Base-by-base conservation (phyloP, 768 basidiomycete genomes). In the Lactarius sp. region DNA sequence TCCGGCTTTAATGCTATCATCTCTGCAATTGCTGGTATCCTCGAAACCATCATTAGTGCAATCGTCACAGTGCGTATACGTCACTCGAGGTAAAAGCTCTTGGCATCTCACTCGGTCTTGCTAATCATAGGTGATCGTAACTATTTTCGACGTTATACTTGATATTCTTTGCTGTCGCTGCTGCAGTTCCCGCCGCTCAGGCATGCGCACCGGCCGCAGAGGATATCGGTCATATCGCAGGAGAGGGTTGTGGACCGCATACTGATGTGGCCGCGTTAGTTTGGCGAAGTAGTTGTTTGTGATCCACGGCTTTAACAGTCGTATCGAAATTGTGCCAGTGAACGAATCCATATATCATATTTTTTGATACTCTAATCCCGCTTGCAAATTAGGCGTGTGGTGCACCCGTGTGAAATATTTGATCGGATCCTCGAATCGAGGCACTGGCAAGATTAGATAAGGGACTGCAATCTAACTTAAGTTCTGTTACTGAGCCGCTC, bases 61-160 rank as follows among this genome's bases (percentile, higher is more conserved):
- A 80, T 90, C 62, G 84, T 83, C 13, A 78, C 76, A n/a, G 86
- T 88, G 68, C 57, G 83, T 59, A 36, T 6, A 33, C 34, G 44
- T 31, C 18, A n/a, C 27, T 27, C 27, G 27, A 27, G 27, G 27
- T 2, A 27, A 27, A 27, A 2, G 27, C 27, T 27, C 3, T 27
- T 27, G 27, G 27, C 27, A 27, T 27, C 27, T 27, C 27, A 27
- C 27, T 27, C 27, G 27, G 27, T 2, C 27, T 27, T 27, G 27
- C 3, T 54, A 22, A 8, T 13, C 0, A 9, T 66, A 88, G 87
- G 75, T 88, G 46, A 77, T 87, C 52, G 83, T 86, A 10, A 82
- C 85, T 0, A 87, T 87, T 61, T 83, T 86, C 68, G 78, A 87
- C 69, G 70, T 85, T 44, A 84, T 88, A 61, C 63, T 75, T 54